phyloP scores from a whole-genome alignment of 495 filamentous ascomycete species.

The Lophiostoma macrostomum region DNA sequence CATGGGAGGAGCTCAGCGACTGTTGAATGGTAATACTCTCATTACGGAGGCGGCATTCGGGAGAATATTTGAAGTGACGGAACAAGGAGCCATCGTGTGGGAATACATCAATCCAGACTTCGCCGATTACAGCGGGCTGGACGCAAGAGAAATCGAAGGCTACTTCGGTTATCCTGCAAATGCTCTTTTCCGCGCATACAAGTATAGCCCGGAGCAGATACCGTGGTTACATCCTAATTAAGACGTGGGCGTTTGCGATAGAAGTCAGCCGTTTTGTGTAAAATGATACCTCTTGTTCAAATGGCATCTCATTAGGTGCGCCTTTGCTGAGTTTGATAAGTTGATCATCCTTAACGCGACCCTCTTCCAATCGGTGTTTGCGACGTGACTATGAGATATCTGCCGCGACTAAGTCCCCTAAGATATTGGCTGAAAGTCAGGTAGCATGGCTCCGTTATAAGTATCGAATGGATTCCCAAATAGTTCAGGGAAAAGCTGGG shows the following conservation, averaged over 20 bases:
- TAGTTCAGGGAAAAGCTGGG: constrained; percentile 21
- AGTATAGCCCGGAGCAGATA: constrained; percentile 39
- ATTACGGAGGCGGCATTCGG: constrained; percentile 46
- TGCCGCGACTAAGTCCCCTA: background rate
- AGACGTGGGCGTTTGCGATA: background rate
- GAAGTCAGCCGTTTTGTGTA: no score
- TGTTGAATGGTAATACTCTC: constrained; percentile 45
- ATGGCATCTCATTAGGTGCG: no score
- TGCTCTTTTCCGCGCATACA: constrained; percentile 44
- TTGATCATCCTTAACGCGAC: background rate
- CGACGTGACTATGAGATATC: no score
- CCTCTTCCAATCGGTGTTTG: no score
- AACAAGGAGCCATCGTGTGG: constrained; percentile 38
- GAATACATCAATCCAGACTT: constrained; percentile 43
- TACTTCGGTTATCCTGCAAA: constrained; percentile 41
- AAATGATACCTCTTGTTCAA: no score
- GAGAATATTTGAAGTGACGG: constrained; percentile 41
- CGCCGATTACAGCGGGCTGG: constrained; percentile 32
- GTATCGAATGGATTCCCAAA: constrained; percentile 11
- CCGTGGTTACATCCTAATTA: constrained; percentile 35
- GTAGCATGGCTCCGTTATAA: constrained; percentile 11
- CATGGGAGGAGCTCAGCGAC: constrained; percentile 49
- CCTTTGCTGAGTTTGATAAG: background rate
- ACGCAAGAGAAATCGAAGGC: constrained; percentile 33
- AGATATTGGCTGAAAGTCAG: constrained; percentile 17